Percentiles rank a stretch among this genome's conserved stretches.
phyloP scores from a whole-genome alignment of 2,329 filamentous ascomycete species.

The Colletotrichum lini region DNA sequence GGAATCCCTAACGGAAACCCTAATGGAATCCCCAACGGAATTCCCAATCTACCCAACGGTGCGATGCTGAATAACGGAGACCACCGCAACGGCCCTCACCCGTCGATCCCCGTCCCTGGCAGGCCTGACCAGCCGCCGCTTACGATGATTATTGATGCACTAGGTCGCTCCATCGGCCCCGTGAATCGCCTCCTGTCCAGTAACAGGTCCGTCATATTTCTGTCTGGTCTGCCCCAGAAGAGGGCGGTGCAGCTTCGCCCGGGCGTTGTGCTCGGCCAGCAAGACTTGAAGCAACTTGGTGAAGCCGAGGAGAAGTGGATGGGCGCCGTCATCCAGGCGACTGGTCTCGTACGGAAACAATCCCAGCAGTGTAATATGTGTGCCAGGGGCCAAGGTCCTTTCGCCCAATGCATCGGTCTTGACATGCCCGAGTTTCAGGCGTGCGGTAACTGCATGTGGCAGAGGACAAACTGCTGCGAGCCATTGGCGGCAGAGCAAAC shows the following conservation, averaged over 20 bases:
- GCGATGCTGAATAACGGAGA: constrained; percentile 10
- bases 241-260: constrained; percentile 33
- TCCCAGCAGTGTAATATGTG: constrained; percentile 58
- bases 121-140: constrained; percentile 1
- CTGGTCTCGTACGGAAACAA: constrained; percentile 55
- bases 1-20: too few relatives aligned
- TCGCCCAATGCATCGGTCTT: constrained; percentile 61
- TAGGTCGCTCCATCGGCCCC: constrained; percentile 56
- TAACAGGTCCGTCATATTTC: constrained; percentile 7
- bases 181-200: constrained; percentile 50
- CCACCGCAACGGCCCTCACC: background rate
- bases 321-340: constrained; percentile 66
- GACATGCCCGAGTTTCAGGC: constrained; percentile 59
- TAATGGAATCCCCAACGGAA: too few relatives aligned
- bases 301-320: constrained; percentile 56
- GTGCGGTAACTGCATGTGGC: constrained; percentile 68
- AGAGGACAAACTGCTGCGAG: constrained; percentile 52
- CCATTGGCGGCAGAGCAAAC: background rate
- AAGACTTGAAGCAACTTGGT: constrained; percentile 20
- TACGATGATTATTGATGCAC: constrained; percentile 51
- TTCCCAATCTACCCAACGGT: background rate
- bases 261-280: background rate
- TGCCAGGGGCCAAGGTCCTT: constrained; percentile 59
- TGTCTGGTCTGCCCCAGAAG: constrained; percentile 18
- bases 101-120: background rate